These are phyloP conservation scores for Curvularia lunata DNA, from an alignment of 2,329 filamentous ascomycete genomes.

Conservation along the genomic window DNA sequence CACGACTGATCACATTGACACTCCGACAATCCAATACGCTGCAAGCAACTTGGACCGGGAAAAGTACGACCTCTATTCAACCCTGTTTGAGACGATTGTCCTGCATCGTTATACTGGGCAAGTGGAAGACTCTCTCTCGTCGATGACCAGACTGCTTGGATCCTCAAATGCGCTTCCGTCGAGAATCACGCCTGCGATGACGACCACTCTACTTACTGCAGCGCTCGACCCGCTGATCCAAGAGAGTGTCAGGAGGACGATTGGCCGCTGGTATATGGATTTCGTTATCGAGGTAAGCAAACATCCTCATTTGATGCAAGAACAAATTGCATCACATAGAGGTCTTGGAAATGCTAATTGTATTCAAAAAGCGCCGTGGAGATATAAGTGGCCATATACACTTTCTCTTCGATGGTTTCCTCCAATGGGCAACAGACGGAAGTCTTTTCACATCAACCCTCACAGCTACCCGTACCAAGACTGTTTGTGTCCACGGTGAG, in stretches of 20 bases:
- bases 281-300: slow-evolving; percentile 30
- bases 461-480: slow-evolving; percentile 33
- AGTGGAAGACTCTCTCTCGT: slow-evolving; percentile 53
- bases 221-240: slow-evolving; percentile 52
- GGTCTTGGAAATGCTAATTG: neutral
- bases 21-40: slow-evolving; percentile 31
- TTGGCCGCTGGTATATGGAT: slow-evolving; percentile 55
- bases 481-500: slow-evolving; percentile 52
- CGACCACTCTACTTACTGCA: slow-evolving; percentile 52
- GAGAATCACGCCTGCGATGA: slow-evolving; percentile 50
- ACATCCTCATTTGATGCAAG: neutral
- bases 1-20: slow-evolving; percentile 35
- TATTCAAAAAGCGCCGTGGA: slow-evolving; percentile 3
- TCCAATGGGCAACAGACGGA: slow-evolving; percentile 58
- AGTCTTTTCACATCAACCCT: slow-evolving; percentile 52
- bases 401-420: slow-evolving; percentile 51
- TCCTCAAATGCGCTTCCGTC: slow-evolving; percentile 43
- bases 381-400: slow-evolving; percentile 14
- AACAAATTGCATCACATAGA: neutral
- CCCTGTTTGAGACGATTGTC: slow-evolving; percentile 57
- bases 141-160: slow-evolving; percentile 50
- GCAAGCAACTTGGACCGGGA: slow-evolving; percentile 27
- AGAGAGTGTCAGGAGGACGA: slow-evolving; percentile 55
- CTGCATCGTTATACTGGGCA: slow-evolving; percentile 59
- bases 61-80: slow-evolving; percentile 54